Base-by-base conservation (phyloP, 2,329 filamentous ascomycete genomes). In the Colletotrichum tropicicola region DNA sequence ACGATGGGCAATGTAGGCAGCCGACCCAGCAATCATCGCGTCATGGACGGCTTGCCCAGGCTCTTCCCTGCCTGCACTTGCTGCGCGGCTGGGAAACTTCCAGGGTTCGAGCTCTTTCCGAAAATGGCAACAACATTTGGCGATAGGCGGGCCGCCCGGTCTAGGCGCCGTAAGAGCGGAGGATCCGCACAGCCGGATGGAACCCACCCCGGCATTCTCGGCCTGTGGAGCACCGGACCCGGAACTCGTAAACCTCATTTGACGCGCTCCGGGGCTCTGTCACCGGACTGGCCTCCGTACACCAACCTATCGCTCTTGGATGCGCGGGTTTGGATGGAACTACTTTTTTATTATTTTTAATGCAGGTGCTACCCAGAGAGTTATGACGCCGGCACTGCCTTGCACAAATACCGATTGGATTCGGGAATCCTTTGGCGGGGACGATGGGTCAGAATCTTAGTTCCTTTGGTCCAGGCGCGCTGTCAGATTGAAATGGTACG, bases 401-500 rank as follows among this genome's bases (percentile, higher is more conserved):
- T 21, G 10, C 19, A 17, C 19, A 8, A 21, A 19, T 43, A 9
- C 49, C 54, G 54, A 25, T 21, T 52, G 54, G 45, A 47, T 63
- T 47, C 27, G 30, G 45, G 41, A 51, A 21, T 28, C 25, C 37
- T 28, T 44, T 8, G 12, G 12, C 15, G 47, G 10, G 15, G 6
- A 8, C 6, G 21, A 19, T 13, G 39, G 39, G 3, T 43, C 44
- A 58, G 47, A 60, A 23, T 41, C 30, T 28, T 41, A 44, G 30
- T 35, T 47, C 30, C 32, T 54, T 35, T 8, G 19, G 21, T 28
- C n/a, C 19, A 23, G 19, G n/a, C n/a, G n/a, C n/a, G n/a, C n/a
- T 35, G 60, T 63, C 55, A 53, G 55, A 35, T 23, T 25, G 7
- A 10, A 39, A 44, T 64, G 60, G 60, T 48, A 54, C 55, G 60